Evolutionary conservation across 2,329 filamentous ascomycete genomes (phyloP).

Genomic region (Leptodontidium sp.): DNA sequence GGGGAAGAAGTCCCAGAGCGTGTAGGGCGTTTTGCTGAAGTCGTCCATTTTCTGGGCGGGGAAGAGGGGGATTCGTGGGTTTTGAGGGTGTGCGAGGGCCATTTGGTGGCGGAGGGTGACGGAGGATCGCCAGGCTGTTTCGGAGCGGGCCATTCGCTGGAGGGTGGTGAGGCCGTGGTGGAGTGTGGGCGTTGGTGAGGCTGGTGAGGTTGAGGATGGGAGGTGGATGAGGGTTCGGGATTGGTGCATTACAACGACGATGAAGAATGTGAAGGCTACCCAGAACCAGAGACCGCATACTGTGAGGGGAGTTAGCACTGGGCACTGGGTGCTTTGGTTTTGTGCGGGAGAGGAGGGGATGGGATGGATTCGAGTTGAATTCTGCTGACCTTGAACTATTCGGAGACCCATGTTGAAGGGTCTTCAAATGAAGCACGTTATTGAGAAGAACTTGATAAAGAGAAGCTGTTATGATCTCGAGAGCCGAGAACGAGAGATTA

Average conservation of each 20-base stretch:
- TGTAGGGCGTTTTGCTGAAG: conserved; percentile 45
- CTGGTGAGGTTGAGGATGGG: not conserved
- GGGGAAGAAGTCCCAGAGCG: conserved; percentile 52
- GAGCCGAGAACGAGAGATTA: not conserved
- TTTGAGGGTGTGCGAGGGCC: conserved; percentile 33
- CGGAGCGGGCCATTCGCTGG: conserved; percentile 41
- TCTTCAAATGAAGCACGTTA: not conserved
- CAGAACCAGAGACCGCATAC: conserved; percentile 43
- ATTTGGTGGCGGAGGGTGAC: conserved; percentile 41
- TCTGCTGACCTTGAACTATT: conserved; percentile 36
- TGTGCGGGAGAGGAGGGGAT: no score
- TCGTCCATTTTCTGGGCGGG: conserved; percentile 36
- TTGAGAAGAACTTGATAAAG: not conserved
- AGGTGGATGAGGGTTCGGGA: conserved; percentile 26
- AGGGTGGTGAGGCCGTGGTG: conserved; percentile 29
- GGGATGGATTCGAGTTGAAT: no score
- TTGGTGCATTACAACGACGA: conserved; percentile 39
- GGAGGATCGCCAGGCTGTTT: conserved; percentile 37
- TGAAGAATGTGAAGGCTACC: conserved; percentile 40
- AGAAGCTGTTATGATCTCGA: not conserved
- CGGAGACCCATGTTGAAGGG: conserved; percentile 39
- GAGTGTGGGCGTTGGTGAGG: conserved; percentile 13
- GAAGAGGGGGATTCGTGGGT: conserved; percentile 40
- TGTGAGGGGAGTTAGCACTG: conserved; percentile 16
- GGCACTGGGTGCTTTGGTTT: no score